Evolutionary conservation across 805 yeast genomes (phyloP).

Genomic region (Huiozyma sinensis): DNA sequence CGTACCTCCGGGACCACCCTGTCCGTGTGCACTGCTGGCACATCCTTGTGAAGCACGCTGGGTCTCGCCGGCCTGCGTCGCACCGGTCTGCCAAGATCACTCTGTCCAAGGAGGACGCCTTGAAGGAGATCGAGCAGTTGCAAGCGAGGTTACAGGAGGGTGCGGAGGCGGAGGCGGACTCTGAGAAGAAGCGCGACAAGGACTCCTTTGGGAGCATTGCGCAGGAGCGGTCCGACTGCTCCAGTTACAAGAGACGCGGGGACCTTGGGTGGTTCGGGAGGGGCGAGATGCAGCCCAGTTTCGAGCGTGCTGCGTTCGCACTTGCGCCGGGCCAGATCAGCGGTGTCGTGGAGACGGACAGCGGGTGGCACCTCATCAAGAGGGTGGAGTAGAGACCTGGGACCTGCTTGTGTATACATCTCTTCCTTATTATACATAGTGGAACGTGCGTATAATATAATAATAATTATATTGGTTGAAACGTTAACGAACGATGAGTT

Average conservation of each 20-base stretch:
- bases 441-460: not conserved
- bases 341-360: slow-evolving; percentile 74
- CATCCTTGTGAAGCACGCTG: slow-evolving; percentile 70
- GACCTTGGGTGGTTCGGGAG: slow-evolving; percentile 82
- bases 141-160: slow-evolving; percentile 40
- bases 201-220: slow-evolving; percentile 56
- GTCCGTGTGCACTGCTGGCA: slow-evolving; percentile 73
- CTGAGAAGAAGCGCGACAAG: slow-evolving; percentile 3
- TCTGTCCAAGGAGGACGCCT: slow-evolving; percentile 74
- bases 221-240: slow-evolving; percentile 75
- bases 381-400: slow-evolving; percentile 28
- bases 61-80: slow-evolving; percentile 80
- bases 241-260: slow-evolving; percentile 78
- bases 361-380: slow-evolving; percentile 83
- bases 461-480: not conserved
- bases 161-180: slow-evolving; percentile 36
- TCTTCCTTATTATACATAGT: not conserved
- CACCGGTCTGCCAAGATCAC: slow-evolving; percentile 78
- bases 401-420: not conserved
- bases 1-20: slow-evolving; percentile 47
- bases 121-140: slow-evolving; percentile 46
- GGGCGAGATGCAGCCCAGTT: slow-evolving; percentile 93
- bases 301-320: slow-evolving; percentile 78
- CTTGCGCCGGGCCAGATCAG: slow-evolving; percentile 77
- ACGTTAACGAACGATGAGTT: not conserved